These are phyloP conservation scores for Vaccinium macrocarpon DNA, from an alignment of 148 eudicot species.

Conservation along the genomic window DNA sequence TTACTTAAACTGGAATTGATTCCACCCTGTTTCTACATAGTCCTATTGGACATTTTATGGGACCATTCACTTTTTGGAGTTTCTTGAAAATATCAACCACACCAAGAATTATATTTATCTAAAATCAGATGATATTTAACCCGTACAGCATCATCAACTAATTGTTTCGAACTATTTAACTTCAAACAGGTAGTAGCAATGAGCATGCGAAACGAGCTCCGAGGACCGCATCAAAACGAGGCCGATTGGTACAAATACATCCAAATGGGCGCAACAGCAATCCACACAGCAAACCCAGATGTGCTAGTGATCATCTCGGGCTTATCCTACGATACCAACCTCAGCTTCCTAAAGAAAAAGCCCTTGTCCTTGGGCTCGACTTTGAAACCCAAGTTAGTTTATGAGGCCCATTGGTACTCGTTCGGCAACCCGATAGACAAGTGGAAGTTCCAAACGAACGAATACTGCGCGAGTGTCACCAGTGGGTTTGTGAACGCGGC, in stretches of 20 bases:
- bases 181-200: constrained; percentile 14
- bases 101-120: no score
- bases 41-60: no score
- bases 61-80: no score
- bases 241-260: constrained; percentile 17
- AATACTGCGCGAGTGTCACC: constrained; percentile 22
- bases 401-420: constrained; percentile 50
- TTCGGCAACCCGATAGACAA: constrained; percentile 21
- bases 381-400: constrained; percentile 33
- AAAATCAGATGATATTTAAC: no score
- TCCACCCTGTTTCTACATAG: no score
- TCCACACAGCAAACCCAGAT: constrained; percentile 35
- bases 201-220: constrained; percentile 28
- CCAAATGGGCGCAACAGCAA: constrained; percentile 21
- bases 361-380: constrained; percentile 13
- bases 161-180: no score
- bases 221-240: constrained; percentile 9
- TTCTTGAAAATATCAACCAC: no score
- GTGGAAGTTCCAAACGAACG: constrained; percentile 24
- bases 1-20: no score
- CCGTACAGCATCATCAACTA: no score
- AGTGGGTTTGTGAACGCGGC: constrained; percentile 2
- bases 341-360: constrained; percentile 25
- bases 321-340: constrained; percentile 24
- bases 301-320: constrained; percentile 42